Base-by-base conservation (phyloP, 305 asterid genomes). In the Withania somnifera region DNA sequence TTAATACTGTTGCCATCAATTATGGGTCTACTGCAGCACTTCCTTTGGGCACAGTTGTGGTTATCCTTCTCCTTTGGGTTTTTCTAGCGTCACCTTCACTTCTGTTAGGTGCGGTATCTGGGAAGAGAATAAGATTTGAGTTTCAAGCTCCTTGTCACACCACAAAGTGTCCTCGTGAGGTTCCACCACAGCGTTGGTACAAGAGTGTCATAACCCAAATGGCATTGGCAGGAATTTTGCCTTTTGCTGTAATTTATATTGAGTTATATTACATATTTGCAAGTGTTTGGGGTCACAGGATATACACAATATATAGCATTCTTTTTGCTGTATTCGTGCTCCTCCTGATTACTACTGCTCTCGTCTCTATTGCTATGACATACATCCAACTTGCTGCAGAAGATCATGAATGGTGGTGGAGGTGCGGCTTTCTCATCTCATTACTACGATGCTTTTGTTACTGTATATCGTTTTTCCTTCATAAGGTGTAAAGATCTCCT, bases 401-500 rank as follows among this genome's bases (percentile, higher is more conserved):
- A 81, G 80, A 84, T 75, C 84, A 84, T 50, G 78, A 75, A 26
- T 84, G 86, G 86, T 84, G 87, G 87, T 84, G 87, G 87, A 84
- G 87, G 87, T 84, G 20, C 24, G 19, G 52, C 7, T 19, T 81
- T 61, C 51, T 51, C n/a, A 26, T 61, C 24, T 38, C 2, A 52
- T 45, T 40, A 40, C 78, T 40, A 40, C 40, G 54, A 68, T 68
- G 19, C 54, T 20, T 68, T 11, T 10, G 17, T 67, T 68, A 42
- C 36, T 40, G 34, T 19, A 11, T 68, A 68, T 68, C 40, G 19
- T 11, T 22, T 68, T 40, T 28, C 14, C 19, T 20, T 68, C 54
- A 68, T 40, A 19, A 40, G 53, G 54, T 40, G n/a, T 68, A 11
- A 40, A 40, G n/a, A 68, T 68, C 77, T 68, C 32, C 77, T 68